Percentiles rank a stretch among this genome's conserved stretches.
Evolutionary conservation across 148 eudicot species (phyloP).

Genomic region (Amaranthus cruentus): DNA sequence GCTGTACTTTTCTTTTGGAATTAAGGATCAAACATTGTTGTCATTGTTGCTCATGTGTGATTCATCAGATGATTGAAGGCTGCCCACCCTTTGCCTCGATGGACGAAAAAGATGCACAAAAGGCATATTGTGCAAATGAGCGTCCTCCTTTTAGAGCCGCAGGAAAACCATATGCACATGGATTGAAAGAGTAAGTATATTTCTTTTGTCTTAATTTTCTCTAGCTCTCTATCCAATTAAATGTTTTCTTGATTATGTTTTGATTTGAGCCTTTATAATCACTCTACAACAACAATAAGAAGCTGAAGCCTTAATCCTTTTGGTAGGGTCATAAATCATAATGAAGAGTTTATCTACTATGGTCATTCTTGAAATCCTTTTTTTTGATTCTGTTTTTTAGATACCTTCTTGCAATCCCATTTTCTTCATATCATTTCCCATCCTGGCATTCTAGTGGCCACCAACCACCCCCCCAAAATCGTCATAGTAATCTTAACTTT

Average conservation of each 20-base stretch:
- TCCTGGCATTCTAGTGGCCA: no score
- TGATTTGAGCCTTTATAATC: neutral
- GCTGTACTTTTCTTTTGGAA: no score
- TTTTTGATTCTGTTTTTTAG: no score
- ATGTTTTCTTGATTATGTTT: neutral
- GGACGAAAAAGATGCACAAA: conserved; percentile 56
- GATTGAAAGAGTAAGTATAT: conserved; percentile 64
- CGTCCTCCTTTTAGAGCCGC: conserved; percentile 92
- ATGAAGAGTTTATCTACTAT: no score
- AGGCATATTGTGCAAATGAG: conserved; percentile 54
- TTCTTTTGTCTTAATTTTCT: neutral
- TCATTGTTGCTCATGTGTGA: conserved; percentile 6
- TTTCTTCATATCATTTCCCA: no score
- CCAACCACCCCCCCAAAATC: no score
- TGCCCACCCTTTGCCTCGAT: conserved; percentile 58
- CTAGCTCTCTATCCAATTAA: neutral
- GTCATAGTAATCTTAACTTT: no score
- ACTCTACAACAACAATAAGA: neutral
- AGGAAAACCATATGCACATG: conserved; percentile 64
- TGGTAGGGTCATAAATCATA: no score
- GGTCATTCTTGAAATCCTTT: no score
- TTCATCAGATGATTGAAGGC: conserved; percentile 89
- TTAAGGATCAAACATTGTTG: no score
- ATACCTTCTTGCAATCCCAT: no score
- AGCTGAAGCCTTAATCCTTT: no score